phyloP scores from a whole-genome alignment of 768 basidiomycete species.

The Lactifluus volemus region DNA sequence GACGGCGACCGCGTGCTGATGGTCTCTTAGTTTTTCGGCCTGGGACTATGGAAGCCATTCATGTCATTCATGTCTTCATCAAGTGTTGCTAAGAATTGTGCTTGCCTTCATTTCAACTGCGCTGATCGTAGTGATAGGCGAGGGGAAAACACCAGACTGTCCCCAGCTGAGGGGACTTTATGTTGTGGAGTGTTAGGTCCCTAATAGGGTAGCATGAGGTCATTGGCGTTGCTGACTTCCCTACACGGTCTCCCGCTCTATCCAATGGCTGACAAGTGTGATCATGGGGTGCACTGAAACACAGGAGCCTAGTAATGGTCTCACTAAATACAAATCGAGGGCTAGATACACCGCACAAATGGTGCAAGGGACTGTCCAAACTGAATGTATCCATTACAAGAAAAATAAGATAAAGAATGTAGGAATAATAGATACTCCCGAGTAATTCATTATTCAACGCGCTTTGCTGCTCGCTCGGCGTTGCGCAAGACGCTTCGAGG shows the following conservation, averaged over 20 bases:
- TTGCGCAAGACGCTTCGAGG: constrained; percentile 59
- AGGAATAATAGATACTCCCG: background rate
- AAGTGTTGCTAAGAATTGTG: background rate
- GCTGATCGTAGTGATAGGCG: background rate
- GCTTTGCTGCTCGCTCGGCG: constrained; percentile 24
- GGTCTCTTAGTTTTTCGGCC: constrained; percentile 21
- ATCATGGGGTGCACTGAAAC: background rate
- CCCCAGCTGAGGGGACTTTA: background rate
- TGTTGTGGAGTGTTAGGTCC: background rate
- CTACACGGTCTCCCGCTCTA: background rate
- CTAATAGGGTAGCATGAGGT: background rate
- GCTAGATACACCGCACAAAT: background rate
- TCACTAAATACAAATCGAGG: background rate
- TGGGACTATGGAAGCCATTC: background rate
- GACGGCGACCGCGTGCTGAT: constrained; percentile 42
- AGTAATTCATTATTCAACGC: background rate
- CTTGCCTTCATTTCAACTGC: constrained; percentile 4
- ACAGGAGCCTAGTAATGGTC: too few relatives aligned
- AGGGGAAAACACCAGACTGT: background rate
- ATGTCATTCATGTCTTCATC: background rate
- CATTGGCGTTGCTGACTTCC: background rate
- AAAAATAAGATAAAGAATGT: background rate
- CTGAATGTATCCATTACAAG: background rate
- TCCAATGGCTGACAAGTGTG: too few relatives aligned
- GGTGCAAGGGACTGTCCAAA: background rate